Percentiles rank a stretch among this genome's conserved stretches.
These are phyloP conservation scores for Salix koriyanagi DNA, from an alignment of 345 rosid genomes.

Conservation along the genomic window DNA sequence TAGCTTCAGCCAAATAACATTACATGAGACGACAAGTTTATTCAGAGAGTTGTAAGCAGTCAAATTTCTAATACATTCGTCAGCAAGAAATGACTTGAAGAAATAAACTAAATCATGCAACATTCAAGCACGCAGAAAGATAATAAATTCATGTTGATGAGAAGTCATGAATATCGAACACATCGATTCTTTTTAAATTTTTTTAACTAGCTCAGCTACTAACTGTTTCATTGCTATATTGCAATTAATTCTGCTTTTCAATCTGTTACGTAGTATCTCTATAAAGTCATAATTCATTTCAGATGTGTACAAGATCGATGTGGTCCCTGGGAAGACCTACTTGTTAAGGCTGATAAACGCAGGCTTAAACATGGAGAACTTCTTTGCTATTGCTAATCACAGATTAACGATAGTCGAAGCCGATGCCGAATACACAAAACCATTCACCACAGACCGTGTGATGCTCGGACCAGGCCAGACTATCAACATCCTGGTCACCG, in stretches of 20 bases:
- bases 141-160: too few species aligned
- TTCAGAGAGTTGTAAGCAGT: too few species aligned
- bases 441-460: slow-evolving; percentile 55
- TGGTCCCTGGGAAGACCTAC: slow-evolving; percentile 67
- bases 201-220: not conserved
- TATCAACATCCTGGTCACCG: slow-evolving; percentile 68
- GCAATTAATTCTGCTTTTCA: not conserved
- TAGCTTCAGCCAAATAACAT: too few species aligned
- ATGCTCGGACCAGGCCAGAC: slow-evolving; percentile 96
- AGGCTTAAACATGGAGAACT: slow-evolving; percentile 72
- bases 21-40: too few species aligned
- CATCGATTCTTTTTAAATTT: not conserved
- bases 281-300: slow-evolving; percentile 15
- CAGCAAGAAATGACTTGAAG: too few species aligned
- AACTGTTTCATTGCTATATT: not conserved
- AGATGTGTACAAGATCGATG: slow-evolving; percentile 60
- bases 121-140: too few species aligned
- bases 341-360: slow-evolving; percentile 71
- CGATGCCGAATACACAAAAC: slow-evolving; percentile 79
- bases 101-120: too few species aligned
- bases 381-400: slow-evolving; percentile 81
- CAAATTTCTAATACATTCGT: too few species aligned
- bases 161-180: too few species aligned
- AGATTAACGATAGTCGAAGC: slow-evolving; percentile 70
- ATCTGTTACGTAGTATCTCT: not conserved